Evolutionary conservation across 2,329 filamentous ascomycete genomes (phyloP), one percentile per base, ranked within the genome.

Genomic region (Diaporthe australafricana): DNA sequence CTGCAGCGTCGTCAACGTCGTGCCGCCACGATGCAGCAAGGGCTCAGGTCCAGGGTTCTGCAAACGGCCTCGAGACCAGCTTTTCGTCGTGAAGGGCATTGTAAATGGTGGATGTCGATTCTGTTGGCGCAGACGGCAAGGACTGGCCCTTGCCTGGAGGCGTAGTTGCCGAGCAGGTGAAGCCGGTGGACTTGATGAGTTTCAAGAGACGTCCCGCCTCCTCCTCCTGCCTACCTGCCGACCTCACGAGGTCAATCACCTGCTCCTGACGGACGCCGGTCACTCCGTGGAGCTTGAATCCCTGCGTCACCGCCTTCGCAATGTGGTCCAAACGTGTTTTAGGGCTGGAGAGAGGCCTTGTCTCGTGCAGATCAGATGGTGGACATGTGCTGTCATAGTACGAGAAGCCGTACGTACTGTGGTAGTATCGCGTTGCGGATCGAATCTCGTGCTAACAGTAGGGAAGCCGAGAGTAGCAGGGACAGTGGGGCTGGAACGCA

Each of bases 1-100:
- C 42, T 52, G 66, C 70, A 68, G 74, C 72, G 75, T 66, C 70
- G 76, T 77, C 68, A 68, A 75, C 74, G 75, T 60, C 70, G 76
- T 77, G 72, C 68, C 68, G 75, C 75, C 50, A 27, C 38, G 68
- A 71, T 55, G 48, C 68, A 42, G 47, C 30, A 52, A 47, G 42
- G 45, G n/a, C 48, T 50, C 50, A 69, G 67, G 60, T 52, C 27
- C 62, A 70, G 45, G 72, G 38, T 62, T 53, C 38, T 73, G 74
- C 73, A 76, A 76, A 75, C 74, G 73, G 74, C 60, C 50, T 55
- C 38, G 62, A 70, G 60, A 75, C 74, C 67, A 68, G 42, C 25
- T n/a, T 38, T 70, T 71, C 42, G 53, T 11, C 40, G 17, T 57
- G 42, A 16, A 48, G 25, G 72, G 45, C 66, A 69, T 73, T 76